phyloP scores from a whole-genome alignment of 2,329 filamentous ascomycete genomes.

The Paecilomyces variotii region DNA sequence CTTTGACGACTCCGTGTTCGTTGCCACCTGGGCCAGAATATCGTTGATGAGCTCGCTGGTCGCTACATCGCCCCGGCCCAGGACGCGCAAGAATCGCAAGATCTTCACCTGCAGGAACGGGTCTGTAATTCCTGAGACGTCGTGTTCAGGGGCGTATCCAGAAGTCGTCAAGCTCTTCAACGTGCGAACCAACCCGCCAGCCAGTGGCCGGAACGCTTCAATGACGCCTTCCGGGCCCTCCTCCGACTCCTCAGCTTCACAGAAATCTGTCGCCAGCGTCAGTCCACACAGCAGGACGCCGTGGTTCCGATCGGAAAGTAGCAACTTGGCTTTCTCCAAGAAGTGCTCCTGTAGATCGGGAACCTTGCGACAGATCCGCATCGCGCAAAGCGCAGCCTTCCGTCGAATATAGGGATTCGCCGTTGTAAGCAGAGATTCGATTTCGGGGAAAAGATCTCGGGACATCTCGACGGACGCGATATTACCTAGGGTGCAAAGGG shows the following conservation, averaged over 20 bases:
- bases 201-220: conserved; percentile 81
- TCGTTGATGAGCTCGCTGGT: conserved; percentile 98
- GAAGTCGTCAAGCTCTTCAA: conserved; percentile 89
- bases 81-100: conserved; percentile 71
- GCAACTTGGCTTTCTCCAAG: conserved; percentile 79
- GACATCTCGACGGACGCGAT: conserved; percentile 99
- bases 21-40: conserved; percentile 93
- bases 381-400: conserved; percentile 96
- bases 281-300: conserved; percentile 89
- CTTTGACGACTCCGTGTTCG: conserved; percentile 95
- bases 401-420: conserved; percentile 97
- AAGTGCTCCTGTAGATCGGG: conserved; percentile 97
- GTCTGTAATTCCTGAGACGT: conserved; percentile 96
- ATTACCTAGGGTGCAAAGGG: conserved; percentile 91
- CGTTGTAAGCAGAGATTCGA: conserved; percentile 84
- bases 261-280: conserved; percentile 83
- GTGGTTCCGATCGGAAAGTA: conserved; percentile 89
- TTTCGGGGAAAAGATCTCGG: conserved; percentile 89
- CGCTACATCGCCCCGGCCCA: conserved; percentile 76
- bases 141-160: conserved; percentile 94
- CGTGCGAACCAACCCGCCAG: conserved; percentile 78
- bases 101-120: conserved; percentile 98
- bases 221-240: conserved; percentile 83
- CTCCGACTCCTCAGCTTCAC: conserved; percentile 89
- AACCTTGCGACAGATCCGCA: conserved; percentile 97